phyloP scores from a whole-genome alignment of 495 filamentous ascomycete genomes.

The Aspergillus incahuasiensis region DNA sequence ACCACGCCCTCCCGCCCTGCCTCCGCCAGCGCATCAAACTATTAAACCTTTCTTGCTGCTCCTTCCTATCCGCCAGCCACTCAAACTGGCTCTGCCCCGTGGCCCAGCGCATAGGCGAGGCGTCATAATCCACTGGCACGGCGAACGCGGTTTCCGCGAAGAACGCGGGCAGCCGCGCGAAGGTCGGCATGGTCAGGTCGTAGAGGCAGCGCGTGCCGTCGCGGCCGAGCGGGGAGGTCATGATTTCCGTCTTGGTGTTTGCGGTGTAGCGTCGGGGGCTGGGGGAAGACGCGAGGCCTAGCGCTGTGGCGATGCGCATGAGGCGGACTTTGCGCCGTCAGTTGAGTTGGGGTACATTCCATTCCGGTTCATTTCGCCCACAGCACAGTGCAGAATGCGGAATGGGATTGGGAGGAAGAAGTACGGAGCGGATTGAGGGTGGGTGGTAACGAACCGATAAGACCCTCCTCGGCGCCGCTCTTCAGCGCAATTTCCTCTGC shows the following conservation, averaged over 20 bases:
- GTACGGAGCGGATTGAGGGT: not conserved
- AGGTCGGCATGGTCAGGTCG: slow-evolving; percentile 36
- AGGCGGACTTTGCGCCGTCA: slow-evolving; percentile 27
- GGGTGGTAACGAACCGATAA: slow-evolving; percentile 25
- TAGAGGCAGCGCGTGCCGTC: slow-evolving; percentile 41
- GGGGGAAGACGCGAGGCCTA: slow-evolving; percentile 24
- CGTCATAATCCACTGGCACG: slow-evolving; percentile 30
- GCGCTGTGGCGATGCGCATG: slow-evolving; percentile 37
- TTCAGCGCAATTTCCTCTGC: slow-evolving; percentile 22
- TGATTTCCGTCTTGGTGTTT: slow-evolving; percentile 29
- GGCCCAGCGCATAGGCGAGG: slow-evolving; percentile 37
- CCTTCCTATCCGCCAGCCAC: slow-evolving; percentile 29
- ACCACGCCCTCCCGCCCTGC: slow-evolving; percentile 32
- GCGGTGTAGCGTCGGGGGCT: slow-evolving; percentile 16
- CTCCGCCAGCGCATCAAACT: slow-evolving; percentile 39
- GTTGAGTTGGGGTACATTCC: no score
- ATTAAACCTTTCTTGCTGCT: slow-evolving; percentile 34
- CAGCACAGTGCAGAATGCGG: no score
- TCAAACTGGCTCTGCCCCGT: slow-evolving; percentile 41
- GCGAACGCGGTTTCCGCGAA: slow-evolving; percentile 26
- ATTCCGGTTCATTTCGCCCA: no score
- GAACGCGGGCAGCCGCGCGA: slow-evolving; percentile 32
- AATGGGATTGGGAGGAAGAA: no score
- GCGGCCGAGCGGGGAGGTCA: slow-evolving; percentile 33
- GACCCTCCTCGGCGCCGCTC: slow-evolving; percentile 27